A percentile compares a stretch with the other conserved stretches of the same genome.
Conservation (phyloP, 257 asterid genomes). For the Solanum bukasovii region DNA sequence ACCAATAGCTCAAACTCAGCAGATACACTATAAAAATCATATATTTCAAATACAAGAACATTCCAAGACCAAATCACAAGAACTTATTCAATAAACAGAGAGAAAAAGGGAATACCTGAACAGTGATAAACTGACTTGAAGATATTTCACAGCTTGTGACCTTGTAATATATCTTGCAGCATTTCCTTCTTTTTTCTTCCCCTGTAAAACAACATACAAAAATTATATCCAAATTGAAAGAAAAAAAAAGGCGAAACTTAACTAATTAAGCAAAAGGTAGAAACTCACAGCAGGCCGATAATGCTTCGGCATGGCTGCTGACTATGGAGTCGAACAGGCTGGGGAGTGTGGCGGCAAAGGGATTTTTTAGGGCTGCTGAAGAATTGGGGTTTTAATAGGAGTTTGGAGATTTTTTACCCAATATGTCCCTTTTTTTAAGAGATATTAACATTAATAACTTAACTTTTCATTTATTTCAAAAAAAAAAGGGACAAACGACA, state of each 20-base stretch:
- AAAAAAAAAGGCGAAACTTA: not conserved
- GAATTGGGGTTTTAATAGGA: not conserved
- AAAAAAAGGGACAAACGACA: no score
- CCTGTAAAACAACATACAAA: slow-evolving; percentile 29
- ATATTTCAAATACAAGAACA: not conserved
- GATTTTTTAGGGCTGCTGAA: not conserved
- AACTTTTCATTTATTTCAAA: no score
- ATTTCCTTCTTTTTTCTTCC: slow-evolving; percentile 97
- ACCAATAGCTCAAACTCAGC: not conserved
- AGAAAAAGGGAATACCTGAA: slow-evolving; percentile 60
- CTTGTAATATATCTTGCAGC: slow-evolving; percentile 88
- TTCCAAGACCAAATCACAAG: not conserved
- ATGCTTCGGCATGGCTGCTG: slow-evolving; percentile 39
- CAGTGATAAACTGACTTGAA: slow-evolving; percentile 75
- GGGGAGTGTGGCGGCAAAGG: not conserved
- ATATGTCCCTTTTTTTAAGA: not conserved
- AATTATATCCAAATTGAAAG: not conserved
- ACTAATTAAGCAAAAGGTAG: not conserved
- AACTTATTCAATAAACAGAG: not conserved
- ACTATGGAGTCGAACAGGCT: not conserved
- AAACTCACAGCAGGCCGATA: slow-evolving; percentile 31
- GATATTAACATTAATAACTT: no score
- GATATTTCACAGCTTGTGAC: slow-evolving; percentile 73
- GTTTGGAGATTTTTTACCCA: not conserved
- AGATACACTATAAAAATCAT: not conserved